Evolutionary conservation across 352 stramenopile genomes (phyloP), one percentile per base, ranked within the genome.

Genomic region (Phytophthora melonis): DNA sequence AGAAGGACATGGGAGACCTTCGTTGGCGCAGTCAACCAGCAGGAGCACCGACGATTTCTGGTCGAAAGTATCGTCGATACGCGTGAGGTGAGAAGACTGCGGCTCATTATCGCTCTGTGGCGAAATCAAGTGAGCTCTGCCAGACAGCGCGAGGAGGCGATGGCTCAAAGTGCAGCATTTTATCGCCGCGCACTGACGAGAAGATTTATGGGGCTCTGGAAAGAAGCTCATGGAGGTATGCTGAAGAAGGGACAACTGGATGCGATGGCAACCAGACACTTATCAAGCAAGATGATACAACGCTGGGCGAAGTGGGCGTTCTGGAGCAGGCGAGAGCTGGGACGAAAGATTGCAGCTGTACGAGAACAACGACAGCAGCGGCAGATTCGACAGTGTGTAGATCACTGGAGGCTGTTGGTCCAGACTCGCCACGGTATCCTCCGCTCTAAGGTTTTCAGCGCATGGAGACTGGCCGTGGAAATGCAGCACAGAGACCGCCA

Each of bases 281-380:
- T 74, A 45, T 19, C 55, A 6, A 52, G 45, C 0, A 76, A 67
- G 39, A 66, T 74, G 58, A 14, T 80, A 13, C 39, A 63, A 21
- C 73, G 77, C 32, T 80, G 73, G 73, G 41, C 73, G 16, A 76
- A 66, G 59, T 80, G 73, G 73, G 69, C 68, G 21, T 70, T 56
- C 27, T 77, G 68, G 73, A 77, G 58, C 63, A 70, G 39, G 11
- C 43, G 63, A 23, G 68, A 74, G 21, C 8, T 80, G 27, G 49
- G 47, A 13, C 30, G n/a, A 27, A 75, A 54, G 27, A 63, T 77
- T 36, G 14, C 32, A 47, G 39, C 45, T 19, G 58, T 74, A 13
- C 45, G 55, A 49, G 25, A 68, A 36, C 68, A 54, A 53, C 14
- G 47, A 34, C 58, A 16, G 13, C 63, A 49, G 25, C 58, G 39